Percentiles rank a stretch among this genome's conserved stretches.
These are phyloP conservation scores for Hymenoscyphus infarciens DNA, from an alignment of 2,329 filamentous ascomycete species.

Conservation along the genomic window DNA sequence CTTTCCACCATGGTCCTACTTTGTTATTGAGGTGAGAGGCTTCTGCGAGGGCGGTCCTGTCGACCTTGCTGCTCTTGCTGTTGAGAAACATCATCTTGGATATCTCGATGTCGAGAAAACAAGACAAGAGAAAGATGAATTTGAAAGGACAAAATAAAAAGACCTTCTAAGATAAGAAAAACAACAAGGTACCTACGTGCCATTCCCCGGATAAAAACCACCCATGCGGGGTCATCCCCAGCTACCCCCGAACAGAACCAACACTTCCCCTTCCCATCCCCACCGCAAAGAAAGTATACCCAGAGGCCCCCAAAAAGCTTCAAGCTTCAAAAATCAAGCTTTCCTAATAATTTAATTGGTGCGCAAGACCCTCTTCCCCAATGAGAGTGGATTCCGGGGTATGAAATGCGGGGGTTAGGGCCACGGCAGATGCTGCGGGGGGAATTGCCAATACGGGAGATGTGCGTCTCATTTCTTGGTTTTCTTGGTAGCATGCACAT, in stretches of 20 bases:
- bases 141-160: neutral
- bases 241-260: no score
- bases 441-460: constrained; percentile 6
- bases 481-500: neutral
- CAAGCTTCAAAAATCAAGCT: no score
- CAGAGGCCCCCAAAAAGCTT: no score
- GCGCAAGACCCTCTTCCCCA: neutral
- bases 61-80: constrained; percentile 12
- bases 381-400: neutral
- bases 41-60: constrained; percentile 5
- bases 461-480: constrained; percentile 4
- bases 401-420: neutral
- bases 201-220: neutral
- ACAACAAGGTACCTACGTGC: neutral
- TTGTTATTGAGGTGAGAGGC: constrained; percentile 20
- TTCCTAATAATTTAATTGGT: neutral
- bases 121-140: neutral
- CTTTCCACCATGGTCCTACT: constrained; percentile 19
- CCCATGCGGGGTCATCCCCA: neutral
- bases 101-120: neutral
- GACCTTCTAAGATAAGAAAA: neutral
- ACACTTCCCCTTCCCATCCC: no score
- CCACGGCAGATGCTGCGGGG: neutral
- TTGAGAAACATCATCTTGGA: constrained; percentile 6
- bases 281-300: no score